Base-by-base conservation (phyloP, 2,329 filamentous ascomycete genomes). In the Trematosphaeria pertusa region DNA sequence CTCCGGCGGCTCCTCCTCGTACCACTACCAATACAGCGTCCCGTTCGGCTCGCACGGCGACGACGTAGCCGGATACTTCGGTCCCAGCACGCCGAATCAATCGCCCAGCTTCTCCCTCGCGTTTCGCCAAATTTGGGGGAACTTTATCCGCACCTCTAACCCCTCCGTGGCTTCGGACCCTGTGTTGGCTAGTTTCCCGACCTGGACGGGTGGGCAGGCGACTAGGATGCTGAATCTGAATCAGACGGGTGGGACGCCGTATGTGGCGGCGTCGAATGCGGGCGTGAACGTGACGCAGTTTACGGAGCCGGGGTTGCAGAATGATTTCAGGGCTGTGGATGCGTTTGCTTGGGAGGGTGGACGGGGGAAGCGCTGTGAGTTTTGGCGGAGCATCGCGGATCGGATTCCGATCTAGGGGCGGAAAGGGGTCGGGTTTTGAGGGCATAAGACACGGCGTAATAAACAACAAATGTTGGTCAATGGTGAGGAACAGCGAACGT, bases 1-100 rank as follows among this genome's bases (percentile, higher is more conserved):
- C 24, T 12, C 7, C 24, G 12, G 12, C 24, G 12, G 12, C 24
- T 12, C 8, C 3, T 46, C 46, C 3, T 36, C 44, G 3, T 55
- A 47, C 45, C 53, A 61, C 34, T 61, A 59, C 39, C 55, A 61
- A 35, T 64, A 58, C 40, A 44, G 38, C 10, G 33, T 51, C 37
- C 48, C 51, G 5, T 41, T 44, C 24, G 43, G 39, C 12, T 31
- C 37, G 11, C 51, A 54, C 40, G 39, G 37, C 19, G 31, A 38
- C 21, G 51, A 51, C 22, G 43, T 40, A 2, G 14, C 41, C 20
- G 35, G n/a, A 33, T 51, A 54, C 37, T 48, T 54, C 22, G 48
- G 43, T 9, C 48, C 48, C 20, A 20, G 18, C 24, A 20, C 15
- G 24, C 33, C 24, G 8, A 44, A 56, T 28, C 42, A 32, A 31